Conservation (phyloP, 129 eudicot genomes). For the Tagetes erecta region DNA sequence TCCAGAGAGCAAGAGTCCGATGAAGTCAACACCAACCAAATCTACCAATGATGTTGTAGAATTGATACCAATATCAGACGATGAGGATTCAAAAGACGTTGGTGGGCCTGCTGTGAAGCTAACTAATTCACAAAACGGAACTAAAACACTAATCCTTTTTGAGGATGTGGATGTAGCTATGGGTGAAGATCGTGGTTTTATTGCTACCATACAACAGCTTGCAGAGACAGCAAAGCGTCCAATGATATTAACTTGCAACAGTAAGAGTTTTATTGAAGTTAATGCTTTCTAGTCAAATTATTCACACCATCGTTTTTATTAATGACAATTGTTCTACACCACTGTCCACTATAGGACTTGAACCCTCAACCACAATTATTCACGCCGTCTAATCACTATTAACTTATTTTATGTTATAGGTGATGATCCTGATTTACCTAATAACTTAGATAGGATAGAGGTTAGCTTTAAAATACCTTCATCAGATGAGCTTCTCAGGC, state of each 20-base stretch:
- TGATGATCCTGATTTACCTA: constrained; percentile 72
- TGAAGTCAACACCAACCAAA: constrained; percentile 43
- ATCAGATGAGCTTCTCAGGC: constrained; percentile 59
- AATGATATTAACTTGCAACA: constrained; percentile 93
- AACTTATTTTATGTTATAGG: constrained; percentile 36
- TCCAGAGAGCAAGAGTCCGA: constrained; percentile 39
- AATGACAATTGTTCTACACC: too few relatives aligned
- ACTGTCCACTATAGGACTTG: too few relatives aligned
- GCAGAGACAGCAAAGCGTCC: constrained; percentile 96
- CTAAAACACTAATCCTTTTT: constrained; percentile 79
- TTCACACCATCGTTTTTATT: neutral
- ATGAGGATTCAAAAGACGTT: constrained; percentile 41
- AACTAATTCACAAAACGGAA: constrained; percentile 40
- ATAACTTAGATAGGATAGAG: constrained; percentile 71
- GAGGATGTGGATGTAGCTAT: constrained; percentile 92
- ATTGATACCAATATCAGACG: constrained; percentile 52
- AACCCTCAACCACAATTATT: too few relatives aligned
- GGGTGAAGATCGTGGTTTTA: constrained; percentile 87
- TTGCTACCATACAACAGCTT: constrained; percentile 80
- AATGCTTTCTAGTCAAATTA: neutral
- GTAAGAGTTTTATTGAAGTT: constrained; percentile 50
- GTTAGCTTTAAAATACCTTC: constrained; percentile 66
- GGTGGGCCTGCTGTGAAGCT: constrained; percentile 22
- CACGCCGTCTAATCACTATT: neutral
- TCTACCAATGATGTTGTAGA: constrained; percentile 51